Evolutionary conservation across 2,329 filamentous ascomycete species (phyloP).

Genomic region (Colletotrichum incanum): DNA sequence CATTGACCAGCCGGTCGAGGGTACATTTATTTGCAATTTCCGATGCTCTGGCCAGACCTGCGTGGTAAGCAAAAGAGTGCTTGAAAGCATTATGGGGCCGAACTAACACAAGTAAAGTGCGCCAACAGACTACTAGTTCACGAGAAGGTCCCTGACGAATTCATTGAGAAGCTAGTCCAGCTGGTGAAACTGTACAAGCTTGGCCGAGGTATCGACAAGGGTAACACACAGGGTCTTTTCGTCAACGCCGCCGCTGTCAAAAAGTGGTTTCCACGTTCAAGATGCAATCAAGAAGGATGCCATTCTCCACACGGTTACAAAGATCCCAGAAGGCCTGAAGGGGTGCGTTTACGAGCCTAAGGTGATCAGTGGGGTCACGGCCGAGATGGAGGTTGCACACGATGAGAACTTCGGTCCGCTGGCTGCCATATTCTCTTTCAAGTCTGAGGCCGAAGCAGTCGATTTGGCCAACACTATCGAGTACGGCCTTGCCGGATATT

Average conservation of each 20-base stretch:
- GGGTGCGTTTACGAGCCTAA: slow-evolving; percentile 80
- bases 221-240: slow-evolving; percentile 72
- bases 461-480: slow-evolving; percentile 76
- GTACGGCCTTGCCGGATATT: slow-evolving; percentile 81
- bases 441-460: slow-evolving; percentile 79
- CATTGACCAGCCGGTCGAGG: slow-evolving; percentile 76
- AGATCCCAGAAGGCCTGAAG: slow-evolving; percentile 71
- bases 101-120: slow-evolving; percentile 50
- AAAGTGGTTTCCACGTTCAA: slow-evolving; percentile 73
- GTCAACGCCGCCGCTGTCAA: slow-evolving; percentile 76
- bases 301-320: slow-evolving; percentile 71
- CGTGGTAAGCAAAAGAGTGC: slow-evolving; percentile 55
- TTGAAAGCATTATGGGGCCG: rapidly evolving
- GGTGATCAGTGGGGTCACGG: slow-evolving; percentile 76
- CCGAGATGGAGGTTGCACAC: slow-evolving; percentile 75
- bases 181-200: slow-evolving; percentile 72
- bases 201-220: slow-evolving; percentile 69
- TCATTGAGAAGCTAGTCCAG: slow-evolving; percentile 64
- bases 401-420: slow-evolving; percentile 84
- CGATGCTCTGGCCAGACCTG: slow-evolving; percentile 82
- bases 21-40: slow-evolving; percentile 80
- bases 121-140: slow-evolving; percentile 72
- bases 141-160: slow-evolving; percentile 71
- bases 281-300: slow-evolving; percentile 76
- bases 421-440: slow-evolving; percentile 78